Base-by-base conservation (phyloP, 1,139 yeast species). In the Zygotorulaspora mrakii region DNA sequence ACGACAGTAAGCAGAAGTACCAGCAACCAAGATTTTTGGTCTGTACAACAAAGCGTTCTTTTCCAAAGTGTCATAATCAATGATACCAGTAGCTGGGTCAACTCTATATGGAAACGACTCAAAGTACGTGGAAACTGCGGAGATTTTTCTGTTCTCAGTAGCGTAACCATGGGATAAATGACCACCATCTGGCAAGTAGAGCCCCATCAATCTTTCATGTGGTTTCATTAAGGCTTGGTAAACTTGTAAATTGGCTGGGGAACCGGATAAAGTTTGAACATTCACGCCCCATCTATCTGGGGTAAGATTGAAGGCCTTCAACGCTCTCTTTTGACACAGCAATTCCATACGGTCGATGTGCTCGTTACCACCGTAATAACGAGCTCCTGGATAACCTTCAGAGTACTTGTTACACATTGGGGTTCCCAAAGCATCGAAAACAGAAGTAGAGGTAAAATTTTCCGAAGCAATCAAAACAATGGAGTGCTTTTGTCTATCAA, bases 61-160 rank as follows among this genome's bases (percentile, higher is more conserved):
- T 68, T 85, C 96, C 62, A 91, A 77, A 73, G 82, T 83, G 62
- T 91, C 97, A 69, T 87, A 91, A 70, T 91, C 97, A 61, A 91
- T 89, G 59, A 88, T 70, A 47, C 97, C 97, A 49, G 97, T 91
- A 51, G 76, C 78, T 65, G 84, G 82, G 65, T 91, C 77, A 47
- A 91, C 89, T 63, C 96, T 81, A 76, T 91, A 91, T 40, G 98
- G 98, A 96, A 91, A 88, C 50, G 97, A 89, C 71, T 89, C 95
- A 65, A 91, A 91, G 69, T 91, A 91, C 52, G 94, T 89, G 45
- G 96, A 87, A 50, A 91, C 94, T 54, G 89, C 94, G 54, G 96
- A 86, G 65, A 91, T 91, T 73, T 88, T 89, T 73, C 94, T 85
- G 59, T 86, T 73, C 59, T 87, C 94, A 46, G 97, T 91, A 69